Evolutionary conservation across 2,329 filamentous ascomycete genomes (phyloP), one percentile per base, ranked within the genome.

Genomic region (Hypoxylon sp.): DNA sequence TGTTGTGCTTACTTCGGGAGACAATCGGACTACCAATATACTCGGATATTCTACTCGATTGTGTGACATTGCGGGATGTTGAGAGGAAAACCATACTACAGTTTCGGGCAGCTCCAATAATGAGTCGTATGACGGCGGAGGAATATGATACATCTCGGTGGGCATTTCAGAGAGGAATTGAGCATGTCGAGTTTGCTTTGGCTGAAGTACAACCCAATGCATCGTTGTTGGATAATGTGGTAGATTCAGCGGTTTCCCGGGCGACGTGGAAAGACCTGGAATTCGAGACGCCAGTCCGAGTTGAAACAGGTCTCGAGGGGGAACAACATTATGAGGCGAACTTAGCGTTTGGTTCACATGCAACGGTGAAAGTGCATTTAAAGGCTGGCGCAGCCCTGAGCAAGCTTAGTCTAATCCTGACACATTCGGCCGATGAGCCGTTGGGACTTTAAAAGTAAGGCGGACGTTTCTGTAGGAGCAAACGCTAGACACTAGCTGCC

Each of bases 41-140:
- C 29, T 35, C 54, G 26, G 54, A 57, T 46, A 47, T 26, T 31
- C 26, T 57, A 5, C 44, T 59, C 31, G 56, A 47, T 13, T 59
- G 56, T 19, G 26, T 39, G n/a, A 26, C 47, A 8, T 50, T 51
- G 11, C 17, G 31, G 10, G 48, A 60, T n/a, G 57, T 60, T 14
- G 35, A 48, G 37, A 46, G 22, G 24, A 60, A 52, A 14, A 46
- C 46, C n/a, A 31, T 53, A 19, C 22, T n/a, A 24, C 19, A 47
- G 5, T 35, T 26, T 29, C 54, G 53, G 13, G 53, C 53, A 29
- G 53, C 46, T 13, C 35, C 56, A 13, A 35, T 22, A n/a, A 14
- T n/a, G n/a, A 14, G 8, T n/a, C 17, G 24, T 6, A 8, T 24
- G 4, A 11, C 19, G 17, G 26, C 14, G 14, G 14, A n/a, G 6